Base-by-base conservation (phyloP, 805 yeast species). In the Starmera quercuum region DNA sequence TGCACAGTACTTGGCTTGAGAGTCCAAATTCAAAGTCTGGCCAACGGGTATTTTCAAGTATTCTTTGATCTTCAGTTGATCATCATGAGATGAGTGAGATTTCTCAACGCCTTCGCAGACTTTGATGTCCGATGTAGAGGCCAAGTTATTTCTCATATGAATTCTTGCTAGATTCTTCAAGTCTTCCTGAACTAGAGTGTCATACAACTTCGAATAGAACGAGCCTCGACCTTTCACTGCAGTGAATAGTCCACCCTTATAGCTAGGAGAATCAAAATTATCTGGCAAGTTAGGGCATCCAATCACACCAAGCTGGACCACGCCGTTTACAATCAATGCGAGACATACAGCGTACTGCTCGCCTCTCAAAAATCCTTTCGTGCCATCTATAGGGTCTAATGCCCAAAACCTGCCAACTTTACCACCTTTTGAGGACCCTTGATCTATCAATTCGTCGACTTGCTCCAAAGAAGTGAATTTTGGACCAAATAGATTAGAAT, bases 321-420 rank as follows among this genome's bases (percentile, higher is more conserved):
- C 66, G 11, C 95, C 95, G 50, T 88, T 82, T 20, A 78, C 94
- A 30, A 92, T 78, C 44, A 92, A 63, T 0, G 95, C 97, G 29
- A 92, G 64, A 54, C 99, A 92, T 2, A 92, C 95, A 2, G 98
- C 97, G 58, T 86, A 92, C 54, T 92, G 99, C 44, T 88, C 97
- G 30, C 95, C 95, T 52, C 99, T 71, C 35, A 92, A 63, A 54
- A 92, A 92, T 0, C 99, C 99, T 56, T 80, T 92, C 15, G 99
- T 92, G 7, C 99, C 99, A 53, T 92, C 99, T 41, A 92, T 88
- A 26, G 99, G 99, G 53, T 92, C 99, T 50, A 92, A 63, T 1
- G 97, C 95, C 99, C 99, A 92, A 54, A 85, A 77, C 40, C 98
- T 68, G 17, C 95, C 95, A 24, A 58, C 64, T 21, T 61, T 45